Base-by-base conservation (phyloP, 1,139 yeast genomes). In the Arxiozyma bovina region DNA sequence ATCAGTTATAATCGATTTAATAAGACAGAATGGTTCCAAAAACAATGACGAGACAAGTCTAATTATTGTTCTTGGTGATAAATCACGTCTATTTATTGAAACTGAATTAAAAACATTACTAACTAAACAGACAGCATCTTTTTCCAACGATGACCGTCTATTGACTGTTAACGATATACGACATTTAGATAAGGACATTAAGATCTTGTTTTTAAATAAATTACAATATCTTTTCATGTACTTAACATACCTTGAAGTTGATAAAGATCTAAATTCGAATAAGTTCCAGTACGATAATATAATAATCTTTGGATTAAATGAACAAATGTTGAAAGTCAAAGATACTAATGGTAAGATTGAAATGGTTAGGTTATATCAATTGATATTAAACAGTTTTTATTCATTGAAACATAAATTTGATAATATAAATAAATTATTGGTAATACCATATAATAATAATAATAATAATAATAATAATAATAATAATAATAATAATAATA, bases 181-280 rank as follows among this genome's bases (percentile, higher is more conserved):
- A 1, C 52, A 56, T 18, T 56, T 60, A 17, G 52, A 62, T 23
- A 49, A 57, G 4, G 55, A 62, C 20, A 55, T 68, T n/a, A 57
- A 64, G 23, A 57, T 70, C 6, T 47, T 70, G 6, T 63, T 68
- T 52, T 53, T 70, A 21, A 62, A 60, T 47, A 61, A 64, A 12
- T 48, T 63, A 21, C 70, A 66, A 55, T 63, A 65, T 50, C 51
- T 70, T 25, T 63, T 66, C 47, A 70, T 70, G 63, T 69, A 64
- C 52, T 49, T 70, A 50, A 66, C 68, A 53, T 63, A 67, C 51
- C 54, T 68, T 20, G 70, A 69, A 53, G 61, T 61, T 2, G 69
- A 61, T 7, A 48, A 45, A 6, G 51, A 6, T 34, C 9, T 17
- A 20, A 45, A 45, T 22, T 34, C 47, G 17, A 46, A 45, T 15